Base-by-base conservation (phyloP, 495 filamentous ascomycete genomes). In the Xylaria bambusicola region DNA sequence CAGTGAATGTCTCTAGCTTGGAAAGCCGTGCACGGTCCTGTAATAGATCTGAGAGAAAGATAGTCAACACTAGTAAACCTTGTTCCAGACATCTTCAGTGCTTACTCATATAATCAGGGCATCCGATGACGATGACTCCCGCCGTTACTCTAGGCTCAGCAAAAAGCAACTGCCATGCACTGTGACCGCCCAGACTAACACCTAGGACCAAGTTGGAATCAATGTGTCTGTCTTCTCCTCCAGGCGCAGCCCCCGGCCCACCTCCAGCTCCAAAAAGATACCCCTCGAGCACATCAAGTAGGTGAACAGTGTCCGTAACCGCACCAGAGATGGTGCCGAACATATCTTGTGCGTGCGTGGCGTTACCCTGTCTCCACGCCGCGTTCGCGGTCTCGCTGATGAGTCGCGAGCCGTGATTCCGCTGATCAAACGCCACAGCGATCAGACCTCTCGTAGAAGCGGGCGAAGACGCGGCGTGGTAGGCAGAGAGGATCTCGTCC, bases 131-230 rank as follows among this genome's bases (percentile, higher is more conserved):
- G 23, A 89, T 78, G 8, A 95, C 83, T 0, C 82, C 92, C 3
- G 90, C 85, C 7, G 77, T 84, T 40, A 98, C 80, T 53, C 92
- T 80, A 27, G 88, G 84, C 23, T 97, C 92, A 36, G 86, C 83
- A 41, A 96, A 79, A 36, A 96, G 69, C 10, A 86, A 77, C 64
- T 92, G 86, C 88, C 93, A 98, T 0, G 88, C 88, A 20, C 89
- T 86, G 68, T 98, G 94, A 3, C 90, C 94, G 8, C 94, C 94
- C 0, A 98, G 78, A 5, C 89, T 93, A 13, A 97, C 79, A 0
- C 94, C 94, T 6, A 94, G 74, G 2, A 88, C 87, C 17, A 96
- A 63, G 65, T 97, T 83, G 27, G 86, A 81, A 31, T 83, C 80
- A 53, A 96, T 84, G n/a, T 55, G 64, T 38, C 72, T 74, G 21